Evolutionary conservation across 345 rosid genomes (phyloP).

Genomic region (Hibiscus tridactylites): DNA sequence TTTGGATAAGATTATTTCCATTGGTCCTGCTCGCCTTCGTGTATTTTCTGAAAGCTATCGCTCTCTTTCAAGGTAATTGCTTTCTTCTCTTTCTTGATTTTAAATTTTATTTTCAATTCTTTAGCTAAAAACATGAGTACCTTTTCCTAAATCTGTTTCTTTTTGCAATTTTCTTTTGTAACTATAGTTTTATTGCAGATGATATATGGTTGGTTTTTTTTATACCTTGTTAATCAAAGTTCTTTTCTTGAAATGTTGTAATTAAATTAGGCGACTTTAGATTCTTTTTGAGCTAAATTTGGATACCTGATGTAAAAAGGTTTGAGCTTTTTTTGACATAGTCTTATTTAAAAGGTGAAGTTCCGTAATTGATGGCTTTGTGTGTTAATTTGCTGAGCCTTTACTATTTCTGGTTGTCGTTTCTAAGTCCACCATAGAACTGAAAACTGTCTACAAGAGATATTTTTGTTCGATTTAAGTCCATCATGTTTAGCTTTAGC

Average conservation of each 20-base stretch:
- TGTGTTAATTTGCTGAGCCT: no score
- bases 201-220: neutral
- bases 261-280: neutral
- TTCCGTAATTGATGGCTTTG: no score
- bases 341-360: no score
- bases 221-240: neutral
- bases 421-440: no score
- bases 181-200: neutral
- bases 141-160: neutral
- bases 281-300: neutral
- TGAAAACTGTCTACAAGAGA: no score
- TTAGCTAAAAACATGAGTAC: neutral
- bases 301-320: neutral
- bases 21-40: neutral
- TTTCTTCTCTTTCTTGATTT: neutral
- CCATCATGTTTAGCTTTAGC: no score
- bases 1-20: neutral
- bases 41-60: neutral
- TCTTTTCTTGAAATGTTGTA: neutral
- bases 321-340: neutral
- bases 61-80: neutral
- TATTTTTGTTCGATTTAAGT: no score
- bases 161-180: neutral
- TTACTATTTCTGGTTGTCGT: no score
- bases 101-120: no score